Evolutionary conservation across 805 yeast species (phyloP), one percentile per base, ranked within the genome.

Genomic region (Yamadazyma olivae): DNA sequence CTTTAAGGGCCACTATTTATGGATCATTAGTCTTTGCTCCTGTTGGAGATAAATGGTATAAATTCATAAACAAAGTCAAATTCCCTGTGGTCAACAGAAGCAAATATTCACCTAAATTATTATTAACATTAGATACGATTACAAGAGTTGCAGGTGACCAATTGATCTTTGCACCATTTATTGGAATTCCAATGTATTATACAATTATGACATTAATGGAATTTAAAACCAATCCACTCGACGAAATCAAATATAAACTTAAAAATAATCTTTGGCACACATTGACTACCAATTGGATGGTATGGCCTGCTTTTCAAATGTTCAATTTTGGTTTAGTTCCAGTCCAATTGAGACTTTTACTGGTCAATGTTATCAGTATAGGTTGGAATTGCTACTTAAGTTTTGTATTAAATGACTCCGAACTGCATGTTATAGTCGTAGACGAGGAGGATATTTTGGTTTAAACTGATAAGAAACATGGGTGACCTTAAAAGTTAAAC

Each of bases 251-350:
- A 35, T 32, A 45, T 4, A 80, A 75, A 44, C 49, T 82, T 17
- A 31, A 59, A 2, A 59, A 66, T 12, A 77, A 80, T 40, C 78
- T 78, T 76, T 62, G 79, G 80, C 70, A 73, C 3, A 89, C 96
- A 0, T 59, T 90, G 27, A 55, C 67, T 22, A 70, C 84, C 13
- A 90, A 89, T 56, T 88, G 95, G 90, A 53, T 70, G 34, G 83
- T 91, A 9, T 93, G 98, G 99, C 98, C 98, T 0, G 59, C 77
- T 0, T 84, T 93, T 44, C 98, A 93, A 60, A 51, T 79, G 36
- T 44, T 81, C 43, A 93, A 91, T 60, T 87, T 91, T 52, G 71
- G 79, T 30, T 50, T 85, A 6, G 74, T 88, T 2, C 97, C 97
- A 0, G 74, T 79, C 6, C 79, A 79, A 29, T 76, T 74, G 48